Evolutionary conservation across 1,139 yeast genomes (phyloP).

Genomic region (Magnusiomyces suaveolens): DNA sequence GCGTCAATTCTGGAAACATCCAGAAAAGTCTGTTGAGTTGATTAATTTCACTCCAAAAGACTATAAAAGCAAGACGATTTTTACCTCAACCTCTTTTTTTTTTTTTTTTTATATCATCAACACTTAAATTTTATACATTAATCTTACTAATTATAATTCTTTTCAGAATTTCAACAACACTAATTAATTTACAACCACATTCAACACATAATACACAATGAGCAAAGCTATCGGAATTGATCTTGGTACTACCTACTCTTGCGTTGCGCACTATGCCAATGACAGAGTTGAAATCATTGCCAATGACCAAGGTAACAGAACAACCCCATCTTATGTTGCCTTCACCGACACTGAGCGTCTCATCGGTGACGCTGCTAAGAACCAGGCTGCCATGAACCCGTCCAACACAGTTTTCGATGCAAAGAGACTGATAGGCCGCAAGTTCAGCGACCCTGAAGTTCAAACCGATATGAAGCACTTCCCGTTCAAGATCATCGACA

Average conservation of each 20-base stretch:
- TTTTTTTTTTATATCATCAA: too few relatives aligned
- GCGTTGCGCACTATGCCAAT: constrained; percentile 94
- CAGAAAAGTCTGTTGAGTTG: too few relatives aligned
- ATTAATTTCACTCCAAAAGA: too few relatives aligned
- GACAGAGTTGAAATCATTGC: constrained; percentile 90
- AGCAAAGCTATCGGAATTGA: constrained; percentile 55
- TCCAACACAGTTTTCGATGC: constrained; percentile 92
- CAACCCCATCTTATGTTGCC: constrained; percentile 94
- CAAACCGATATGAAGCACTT: constrained; percentile 90
- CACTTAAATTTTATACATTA: too few relatives aligned
- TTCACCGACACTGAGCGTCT: constrained; percentile 93
- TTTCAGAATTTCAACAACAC: too few relatives aligned
- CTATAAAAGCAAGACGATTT: too few relatives aligned
- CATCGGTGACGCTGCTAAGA: constrained; percentile 98
- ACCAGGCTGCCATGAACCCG: constrained; percentile 97
- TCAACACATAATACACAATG: too few relatives aligned
- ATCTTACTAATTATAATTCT: too few relatives aligned
- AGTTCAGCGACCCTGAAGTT: constrained; percentile 76
- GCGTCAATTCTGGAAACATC: too few relatives aligned
- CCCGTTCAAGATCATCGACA: constrained; percentile 89
- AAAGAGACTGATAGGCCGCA: constrained; percentile 94
- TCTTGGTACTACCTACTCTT: constrained; percentile 97
- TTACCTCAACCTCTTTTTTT: too few relatives aligned
- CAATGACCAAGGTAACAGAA: constrained; percentile 97
- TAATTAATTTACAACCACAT: too few relatives aligned